Percentiles rank a stretch among this genome's conserved stretches.
These are phyloP conservation scores for Solanum gandarillasii DNA, from an alignment of 257 asterid genomes.

Conservation along the genomic window DNA sequence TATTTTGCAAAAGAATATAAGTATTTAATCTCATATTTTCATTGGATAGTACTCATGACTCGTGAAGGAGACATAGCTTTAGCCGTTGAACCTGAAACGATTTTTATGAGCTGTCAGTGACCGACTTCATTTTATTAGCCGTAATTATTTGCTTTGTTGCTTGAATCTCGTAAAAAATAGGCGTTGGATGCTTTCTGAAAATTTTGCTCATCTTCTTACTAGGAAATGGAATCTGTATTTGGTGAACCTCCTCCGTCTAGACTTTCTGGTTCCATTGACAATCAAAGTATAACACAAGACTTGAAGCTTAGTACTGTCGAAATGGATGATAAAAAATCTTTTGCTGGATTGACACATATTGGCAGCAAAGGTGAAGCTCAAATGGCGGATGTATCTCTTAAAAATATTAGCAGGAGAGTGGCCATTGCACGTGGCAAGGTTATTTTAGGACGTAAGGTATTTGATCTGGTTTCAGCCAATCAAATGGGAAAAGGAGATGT, in stretches of 20 bases:
- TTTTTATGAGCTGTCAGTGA: neutral
- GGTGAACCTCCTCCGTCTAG: slow-evolving; percentile 66
- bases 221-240: slow-evolving; percentile 86
- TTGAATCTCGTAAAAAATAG: neutral
- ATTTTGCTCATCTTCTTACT: neutral
- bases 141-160: neutral
- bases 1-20: neutral
- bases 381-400: slow-evolving; percentile 70
- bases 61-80: neutral
- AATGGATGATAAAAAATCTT: slow-evolving; percentile 3
- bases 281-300: slow-evolving; percentile 23
- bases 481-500: slow-evolving; percentile 80
- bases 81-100: neutral
- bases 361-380: slow-evolving; percentile 62
- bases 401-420: slow-evolving; percentile 52
- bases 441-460: slow-evolving; percentile 49
- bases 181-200: neutral
- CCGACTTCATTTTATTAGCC: neutral
- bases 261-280: slow-evolving; percentile 28
- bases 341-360: slow-evolving; percentile 43
- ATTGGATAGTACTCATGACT: neutral
- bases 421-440: slow-evolving; percentile 79
- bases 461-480: slow-evolving; percentile 62
- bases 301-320: slow-evolving; percentile 3
- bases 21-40: neutral